Percentiles rank a stretch among this genome's conserved stretches.
Evolutionary conservation across 225 moss, liverwort and hornwort genomes (phyloP).

Genomic region (Marchantia polymorpha): DNA sequence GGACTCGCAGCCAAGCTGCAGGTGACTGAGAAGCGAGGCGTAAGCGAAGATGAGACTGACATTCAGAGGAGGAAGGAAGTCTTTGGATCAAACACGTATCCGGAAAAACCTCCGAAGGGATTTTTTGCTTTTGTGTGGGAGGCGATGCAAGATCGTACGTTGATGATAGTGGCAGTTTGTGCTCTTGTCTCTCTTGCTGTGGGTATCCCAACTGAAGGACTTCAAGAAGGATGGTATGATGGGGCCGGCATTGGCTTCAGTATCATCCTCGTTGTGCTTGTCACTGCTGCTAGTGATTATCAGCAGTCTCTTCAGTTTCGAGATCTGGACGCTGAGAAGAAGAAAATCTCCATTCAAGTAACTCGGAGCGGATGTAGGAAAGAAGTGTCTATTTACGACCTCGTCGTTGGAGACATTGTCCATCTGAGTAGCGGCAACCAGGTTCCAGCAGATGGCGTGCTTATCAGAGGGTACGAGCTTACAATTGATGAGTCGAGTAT

Average conservation of each 20-base stretch:
- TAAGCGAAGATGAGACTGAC: slow-evolving; percentile 47
- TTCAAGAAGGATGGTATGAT: slow-evolving; percentile 85
- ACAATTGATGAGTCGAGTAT: slow-evolving; percentile 90
- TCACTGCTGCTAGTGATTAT: slow-evolving; percentile 80
- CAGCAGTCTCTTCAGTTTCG: slow-evolving; percentile 93
- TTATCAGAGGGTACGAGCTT: slow-evolving; percentile 58
- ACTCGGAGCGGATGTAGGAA: slow-evolving; percentile 52
- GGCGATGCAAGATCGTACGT: slow-evolving; percentile 74
- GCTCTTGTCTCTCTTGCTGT: slow-evolving; percentile 66
- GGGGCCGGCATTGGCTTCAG: slow-evolving; percentile 83
- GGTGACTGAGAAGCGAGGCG: slow-evolving; percentile 46
- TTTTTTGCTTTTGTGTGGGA: slow-evolving; percentile 68
- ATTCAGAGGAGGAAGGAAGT: slow-evolving; percentile 31
- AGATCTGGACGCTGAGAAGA: slow-evolving; percentile 76
- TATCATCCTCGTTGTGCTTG: slow-evolving; percentile 74
- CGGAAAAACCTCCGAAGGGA: slow-evolving; percentile 62
- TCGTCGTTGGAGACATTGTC: slow-evolving; percentile 86
- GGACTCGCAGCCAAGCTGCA: slow-evolving; percentile 55
- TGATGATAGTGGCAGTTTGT: slow-evolving; percentile 69
- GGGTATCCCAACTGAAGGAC: slow-evolving; percentile 57
- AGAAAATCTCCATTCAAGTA: slow-evolving; percentile 76
- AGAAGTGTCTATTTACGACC: slow-evolving; percentile 61
- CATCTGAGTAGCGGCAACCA: slow-evolving; percentile 73
- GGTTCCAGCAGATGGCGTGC: slow-evolving; percentile 85
- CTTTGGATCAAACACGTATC: slow-evolving; percentile 70